Conservation (phyloP, 768 basidiomycete species). For the Lyophyllum atratum region DNA sequence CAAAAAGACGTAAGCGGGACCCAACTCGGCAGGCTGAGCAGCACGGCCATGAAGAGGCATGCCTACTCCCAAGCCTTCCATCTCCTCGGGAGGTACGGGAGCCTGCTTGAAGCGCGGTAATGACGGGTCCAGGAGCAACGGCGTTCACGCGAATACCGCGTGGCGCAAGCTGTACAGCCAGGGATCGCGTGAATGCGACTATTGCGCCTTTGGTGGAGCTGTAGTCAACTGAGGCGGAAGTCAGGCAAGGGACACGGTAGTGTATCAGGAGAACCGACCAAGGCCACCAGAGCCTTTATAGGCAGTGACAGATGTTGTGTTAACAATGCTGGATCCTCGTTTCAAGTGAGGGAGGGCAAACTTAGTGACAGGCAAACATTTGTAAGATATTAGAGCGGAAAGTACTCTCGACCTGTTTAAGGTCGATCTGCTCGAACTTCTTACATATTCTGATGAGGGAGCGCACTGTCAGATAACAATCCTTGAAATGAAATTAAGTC, state of each 20-base stretch:
- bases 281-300: constrained; percentile 38
- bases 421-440: constrained; percentile 48
- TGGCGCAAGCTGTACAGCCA: constrained; percentile 48
- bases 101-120: constrained; percentile 60
- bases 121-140: constrained; percentile 55
- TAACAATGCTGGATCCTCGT: constrained; percentile 60
- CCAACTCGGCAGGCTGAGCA: constrained; percentile 33
- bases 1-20: constrained; percentile 57
- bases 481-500: constrained; percentile 3
- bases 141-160: constrained; percentile 44
- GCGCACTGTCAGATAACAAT: background rate
- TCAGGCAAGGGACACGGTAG: constrained; percentile 17
- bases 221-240: constrained; percentile 40
- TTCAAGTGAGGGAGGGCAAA: constrained; percentile 59
- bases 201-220: constrained; percentile 64
- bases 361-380: constrained; percentile 33
- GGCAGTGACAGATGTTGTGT: constrained; percentile 60
- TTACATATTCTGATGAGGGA: constrained; percentile 34
- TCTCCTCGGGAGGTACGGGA: constrained; percentile 42
- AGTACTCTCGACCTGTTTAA: constrained; percentile 41
- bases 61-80: constrained; percentile 46
- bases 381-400: constrained; percentile 5
- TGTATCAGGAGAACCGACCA: constrained; percentile 19
- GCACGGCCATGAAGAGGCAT: constrained; percentile 46
- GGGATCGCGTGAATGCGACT: constrained; percentile 54